These are phyloP conservation scores for Psilocybe cyanescens DNA, from an alignment of 768 basidiomycete genomes.

Conservation along the genomic window DNA sequence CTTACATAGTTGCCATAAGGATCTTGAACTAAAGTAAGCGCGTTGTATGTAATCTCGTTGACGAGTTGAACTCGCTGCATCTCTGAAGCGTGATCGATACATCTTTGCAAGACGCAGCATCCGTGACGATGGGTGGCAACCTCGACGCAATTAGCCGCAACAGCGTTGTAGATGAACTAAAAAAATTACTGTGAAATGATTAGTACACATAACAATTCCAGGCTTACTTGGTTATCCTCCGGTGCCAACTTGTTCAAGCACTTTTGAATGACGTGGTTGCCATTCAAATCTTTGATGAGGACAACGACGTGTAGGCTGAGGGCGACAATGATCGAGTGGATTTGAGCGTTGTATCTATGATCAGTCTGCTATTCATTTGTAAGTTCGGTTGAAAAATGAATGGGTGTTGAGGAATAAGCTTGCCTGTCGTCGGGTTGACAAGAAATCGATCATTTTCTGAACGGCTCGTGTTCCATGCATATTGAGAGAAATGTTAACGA, in stretches of 20 bases:
- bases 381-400: conserved; percentile 49
- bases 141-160: conserved; percentile 98
- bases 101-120: conserved; percentile 97
- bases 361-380: conserved; percentile 69
- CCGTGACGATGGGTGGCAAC: conserved; percentile 98
- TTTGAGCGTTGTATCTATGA: conserved; percentile 85
- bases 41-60: conserved; percentile 98
- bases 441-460: conserved; percentile 99
- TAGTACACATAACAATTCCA: background rate
- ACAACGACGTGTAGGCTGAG: conserved; percentile 98
- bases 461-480: conserved; percentile 99
- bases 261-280: conserved; percentile 98
- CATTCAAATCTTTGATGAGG: conserved; percentile 98
- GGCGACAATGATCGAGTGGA: conserved; percentile 95
- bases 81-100: conserved; percentile 97
- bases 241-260: conserved; percentile 97
- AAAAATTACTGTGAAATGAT: background rate
- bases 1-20: conserved; percentile 92
- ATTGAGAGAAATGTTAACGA: conserved; percentile 97
- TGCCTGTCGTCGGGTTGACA: conserved; percentile 93
- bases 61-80: conserved; percentile 95
- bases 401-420: conserved; percentile 39
- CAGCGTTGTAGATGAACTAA: conserved; percentile 98
- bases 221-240: conserved; percentile 92
- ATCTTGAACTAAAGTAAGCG: conserved; percentile 96